A percentile compares a stretch with the other conserved stretches of the same genome.
These are phyloP conservation scores for Trifolium pratense DNA, from an alignment of 306 rosid species.

Conservation along the genomic window DNA sequence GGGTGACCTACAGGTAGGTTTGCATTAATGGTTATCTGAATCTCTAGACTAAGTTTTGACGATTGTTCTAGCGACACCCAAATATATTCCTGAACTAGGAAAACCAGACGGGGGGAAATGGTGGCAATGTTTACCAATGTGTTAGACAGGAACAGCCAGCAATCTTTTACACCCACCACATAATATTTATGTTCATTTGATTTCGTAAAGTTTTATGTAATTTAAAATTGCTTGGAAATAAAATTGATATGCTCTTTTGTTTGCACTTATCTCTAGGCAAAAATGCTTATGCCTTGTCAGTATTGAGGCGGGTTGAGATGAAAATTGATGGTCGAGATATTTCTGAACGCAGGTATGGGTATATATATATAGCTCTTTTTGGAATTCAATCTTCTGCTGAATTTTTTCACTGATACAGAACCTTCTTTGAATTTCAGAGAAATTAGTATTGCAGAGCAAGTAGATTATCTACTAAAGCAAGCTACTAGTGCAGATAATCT, in stretches of 20 bases:
- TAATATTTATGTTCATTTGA: slow-evolving; percentile 25
- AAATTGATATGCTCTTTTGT: slow-evolving; percentile 35
- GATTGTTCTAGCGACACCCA: too few relatives aligned
- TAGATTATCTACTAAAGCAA: slow-evolving; percentile 90
- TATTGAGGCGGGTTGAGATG: slow-evolving; percentile 85
- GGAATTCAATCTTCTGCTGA: slow-evolving; percentile 37
- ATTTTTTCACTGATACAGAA: slow-evolving; percentile 33
- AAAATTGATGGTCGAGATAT: slow-evolving; percentile 85
- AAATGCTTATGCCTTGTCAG: slow-evolving; percentile 83
- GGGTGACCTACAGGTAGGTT: neutral
- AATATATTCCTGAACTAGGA: too few relatives aligned
- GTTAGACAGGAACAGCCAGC: slow-evolving; percentile 6
- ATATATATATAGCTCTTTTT: slow-evolving; percentile 29
- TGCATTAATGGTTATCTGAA: too few relatives aligned
- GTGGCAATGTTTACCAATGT: neutral
- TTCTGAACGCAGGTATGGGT: slow-evolving; percentile 72
- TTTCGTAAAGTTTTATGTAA: slow-evolving; percentile 16
- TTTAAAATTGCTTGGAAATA: slow-evolving; percentile 33
- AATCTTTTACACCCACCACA: slow-evolving; percentile 2
- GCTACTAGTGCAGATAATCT: slow-evolving; percentile 93
- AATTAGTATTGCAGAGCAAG: slow-evolving; percentile 78
- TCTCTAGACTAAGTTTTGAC: too few relatives aligned
- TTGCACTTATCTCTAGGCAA: slow-evolving; percentile 59
- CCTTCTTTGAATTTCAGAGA: slow-evolving; percentile 66
- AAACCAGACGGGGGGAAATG: neutral